These are phyloP conservation scores for Staphylotrichum longicolle DNA, from an alignment of 495 filamentous ascomycete species.

Conservation along the genomic window DNA sequence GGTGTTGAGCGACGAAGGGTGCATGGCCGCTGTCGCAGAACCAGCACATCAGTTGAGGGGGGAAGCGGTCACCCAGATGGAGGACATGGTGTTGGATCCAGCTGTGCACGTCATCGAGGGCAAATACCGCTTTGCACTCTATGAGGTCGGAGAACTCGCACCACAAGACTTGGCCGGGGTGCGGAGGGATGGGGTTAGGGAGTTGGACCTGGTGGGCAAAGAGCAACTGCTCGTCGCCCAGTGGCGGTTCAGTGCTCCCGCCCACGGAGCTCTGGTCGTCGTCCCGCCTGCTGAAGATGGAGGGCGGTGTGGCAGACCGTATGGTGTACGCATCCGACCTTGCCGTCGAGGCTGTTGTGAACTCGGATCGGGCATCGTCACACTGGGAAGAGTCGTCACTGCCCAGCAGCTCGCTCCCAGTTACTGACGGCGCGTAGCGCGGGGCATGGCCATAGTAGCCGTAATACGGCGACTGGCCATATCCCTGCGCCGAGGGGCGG, in stretches of 20 bases:
- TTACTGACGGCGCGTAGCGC: background rate
- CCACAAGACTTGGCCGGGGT: slow-evolving; percentile 24
- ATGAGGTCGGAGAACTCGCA: slow-evolving; percentile 41
- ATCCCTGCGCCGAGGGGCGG: background rate
- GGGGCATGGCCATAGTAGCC: background rate
- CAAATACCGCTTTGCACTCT: slow-evolving; percentile 35
- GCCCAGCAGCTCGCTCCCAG: background rate
- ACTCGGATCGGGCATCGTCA: slow-evolving; percentile 2
- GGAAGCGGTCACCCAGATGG: slow-evolving; percentile 36
- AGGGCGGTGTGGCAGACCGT: slow-evolving; percentile 6
- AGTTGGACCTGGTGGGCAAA: slow-evolving; percentile 12
- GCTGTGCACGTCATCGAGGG: slow-evolving; percentile 29
- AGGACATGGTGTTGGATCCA: slow-evolving; percentile 48
- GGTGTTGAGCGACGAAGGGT: slow-evolving; percentile 22
- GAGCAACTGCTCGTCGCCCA: background rate
- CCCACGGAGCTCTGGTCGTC: slow-evolving; percentile 12
- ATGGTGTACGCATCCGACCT: slow-evolving; percentile 5
- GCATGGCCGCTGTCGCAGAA: slow-evolving; percentile 42
- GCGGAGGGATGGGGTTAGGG: background rate
- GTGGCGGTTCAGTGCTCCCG: slow-evolving; percentile 3
- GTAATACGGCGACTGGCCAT: background rate
- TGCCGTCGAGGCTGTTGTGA: background rate
- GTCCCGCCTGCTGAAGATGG: slow-evolving; percentile 18
- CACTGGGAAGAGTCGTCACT: background rate
- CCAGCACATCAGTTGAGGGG: slow-evolving; percentile 43